Evolutionary conservation across 202 grass and related monocot species (phyloP).

Genomic region (Cymbopogon flexuosus): DNA sequence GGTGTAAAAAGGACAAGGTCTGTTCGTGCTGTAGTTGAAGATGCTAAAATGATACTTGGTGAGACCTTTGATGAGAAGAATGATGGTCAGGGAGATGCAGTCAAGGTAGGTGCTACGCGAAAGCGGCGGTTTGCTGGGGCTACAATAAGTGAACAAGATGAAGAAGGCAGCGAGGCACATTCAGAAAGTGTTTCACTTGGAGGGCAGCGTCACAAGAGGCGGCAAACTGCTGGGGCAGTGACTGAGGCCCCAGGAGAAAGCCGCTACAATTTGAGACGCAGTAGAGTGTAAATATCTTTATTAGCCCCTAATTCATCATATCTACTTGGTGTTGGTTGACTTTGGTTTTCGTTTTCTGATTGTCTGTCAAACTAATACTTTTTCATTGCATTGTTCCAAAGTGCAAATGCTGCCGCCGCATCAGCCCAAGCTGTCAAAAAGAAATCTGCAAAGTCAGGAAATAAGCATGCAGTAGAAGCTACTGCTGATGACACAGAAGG

Average conservation of each 20-base stretch:
- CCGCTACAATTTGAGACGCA: conserved; percentile 80
- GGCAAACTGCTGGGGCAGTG: conserved; percentile 42
- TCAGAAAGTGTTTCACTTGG: conserved; percentile 84
- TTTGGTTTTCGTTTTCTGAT: background rate
- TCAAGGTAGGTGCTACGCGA: conserved; percentile 38
- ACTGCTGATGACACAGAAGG: conserved; percentile 53
- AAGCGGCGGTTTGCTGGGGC: conserved; percentile 56
- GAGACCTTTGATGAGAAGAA: conserved; percentile 50
- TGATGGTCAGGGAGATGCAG: conserved; percentile 46
- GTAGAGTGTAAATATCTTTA: conserved; percentile 53
- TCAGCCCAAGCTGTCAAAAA: conserved; percentile 34
- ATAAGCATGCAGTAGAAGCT: conserved; percentile 30
- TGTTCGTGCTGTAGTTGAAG: conserved; percentile 67
- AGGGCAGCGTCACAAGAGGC: conserved; percentile 67
- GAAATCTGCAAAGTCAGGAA: conserved; percentile 46
- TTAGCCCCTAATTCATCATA: background rate
- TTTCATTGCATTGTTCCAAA: conserved; percentile 28
- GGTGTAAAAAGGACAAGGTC: conserved; percentile 55
- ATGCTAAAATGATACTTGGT: conserved; percentile 66
- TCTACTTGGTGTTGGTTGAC: background rate
- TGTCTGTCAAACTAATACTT: conserved; percentile 10
- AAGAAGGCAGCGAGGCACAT: conserved; percentile 61
- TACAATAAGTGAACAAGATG: conserved; percentile 51
- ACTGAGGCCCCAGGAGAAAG: conserved; percentile 49
- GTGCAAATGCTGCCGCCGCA: conserved; percentile 22